These are phyloP conservation scores for Zopfia rhizophila DNA, from an alignment of 2,329 filamentous ascomycete genomes.

Conservation along the genomic window DNA sequence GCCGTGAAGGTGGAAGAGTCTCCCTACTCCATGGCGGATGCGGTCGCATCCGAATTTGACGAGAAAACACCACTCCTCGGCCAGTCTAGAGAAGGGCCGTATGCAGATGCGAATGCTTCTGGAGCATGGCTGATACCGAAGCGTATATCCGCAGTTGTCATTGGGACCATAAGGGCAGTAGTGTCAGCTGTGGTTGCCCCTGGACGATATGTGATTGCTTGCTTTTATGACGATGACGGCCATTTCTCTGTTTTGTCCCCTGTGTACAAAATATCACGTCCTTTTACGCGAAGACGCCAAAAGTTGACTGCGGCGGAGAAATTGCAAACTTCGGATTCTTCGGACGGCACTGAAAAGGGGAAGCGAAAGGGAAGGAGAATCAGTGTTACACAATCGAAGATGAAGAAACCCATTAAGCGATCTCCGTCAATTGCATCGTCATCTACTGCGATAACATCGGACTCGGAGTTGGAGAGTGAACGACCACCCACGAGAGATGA, in stretches of 20 bases:
- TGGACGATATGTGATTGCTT: constrained; percentile 82
- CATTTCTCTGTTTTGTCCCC: constrained; percentile 82
- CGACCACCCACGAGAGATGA: constrained; percentile 41
- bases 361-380: constrained; percentile 43
- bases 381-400: constrained; percentile 32
- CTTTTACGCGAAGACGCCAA: constrained; percentile 55
- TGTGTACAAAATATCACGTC: constrained; percentile 69
- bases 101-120: constrained; percentile 46
- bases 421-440: constrained; percentile 59
- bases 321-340: constrained; percentile 35
- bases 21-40: constrained; percentile 37
- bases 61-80: constrained; percentile 77
- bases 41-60: constrained; percentile 54
- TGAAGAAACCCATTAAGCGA: constrained; percentile 45
- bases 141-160: constrained; percentile 75
- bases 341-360: constrained; percentile 41
- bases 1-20: constrained; percentile 28
- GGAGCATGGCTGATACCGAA: constrained; percentile 68
- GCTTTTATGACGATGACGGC: constrained; percentile 83
- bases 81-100: constrained; percentile 35
- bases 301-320: constrained; percentile 40
- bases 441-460: constrained; percentile 73
- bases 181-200: constrained; percentile 82
- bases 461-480: constrained; percentile 71
- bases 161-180: constrained; percentile 81